Conservation (phyloP, 257 asterid species). For the Solanum peruvianum region DNA sequence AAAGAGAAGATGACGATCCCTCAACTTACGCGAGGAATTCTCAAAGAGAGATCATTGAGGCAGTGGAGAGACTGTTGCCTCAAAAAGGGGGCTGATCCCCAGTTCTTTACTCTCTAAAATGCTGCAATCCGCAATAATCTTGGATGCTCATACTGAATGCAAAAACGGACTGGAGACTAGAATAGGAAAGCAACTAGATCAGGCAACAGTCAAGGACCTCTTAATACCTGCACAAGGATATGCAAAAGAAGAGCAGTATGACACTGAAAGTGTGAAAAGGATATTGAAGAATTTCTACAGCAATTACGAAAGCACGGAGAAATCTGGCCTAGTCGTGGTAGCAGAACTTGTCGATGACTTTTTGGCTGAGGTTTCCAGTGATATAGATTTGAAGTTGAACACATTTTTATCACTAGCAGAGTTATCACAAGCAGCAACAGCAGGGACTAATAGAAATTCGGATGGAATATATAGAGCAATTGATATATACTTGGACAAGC, state of each 20-base stretch:
- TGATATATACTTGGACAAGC: conserved; percentile 57
- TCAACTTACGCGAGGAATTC: conserved; percentile 8
- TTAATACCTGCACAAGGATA: conserved; percentile 51
- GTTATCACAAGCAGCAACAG: conserved; percentile 35
- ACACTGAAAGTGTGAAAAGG: conserved; percentile 46
- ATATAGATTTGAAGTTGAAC: conserved; percentile 39
- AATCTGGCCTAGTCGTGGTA: conserved; percentile 18
- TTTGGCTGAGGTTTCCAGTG: conserved; percentile 51
- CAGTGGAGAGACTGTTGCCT: conserved; percentile 41
- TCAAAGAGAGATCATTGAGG: conserved; percentile 47
- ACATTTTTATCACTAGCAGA: conserved; percentile 28
- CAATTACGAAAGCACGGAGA: conserved; percentile 16
- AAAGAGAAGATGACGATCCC: conserved; percentile 13
- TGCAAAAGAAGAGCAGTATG: conserved; percentile 42
- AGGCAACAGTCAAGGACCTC: conserved; percentile 40
- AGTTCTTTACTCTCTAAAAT: conserved; percentile 38
- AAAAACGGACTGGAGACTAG: conserved; percentile 34
- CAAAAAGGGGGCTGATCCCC: conserved; percentile 19
- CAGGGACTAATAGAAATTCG: conserved; percentile 10
- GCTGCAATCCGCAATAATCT: conserved; percentile 35
- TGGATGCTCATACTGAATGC: conserved; percentile 43
- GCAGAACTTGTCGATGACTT: conserved; percentile 51
- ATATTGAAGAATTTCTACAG: conserved; percentile 50
- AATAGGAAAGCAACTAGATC: conserved; percentile 60
- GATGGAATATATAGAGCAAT: conserved; percentile 69